Conservation (phyloP, 768 basidiomycete species). For the Solioccasus polychromus region DNA sequence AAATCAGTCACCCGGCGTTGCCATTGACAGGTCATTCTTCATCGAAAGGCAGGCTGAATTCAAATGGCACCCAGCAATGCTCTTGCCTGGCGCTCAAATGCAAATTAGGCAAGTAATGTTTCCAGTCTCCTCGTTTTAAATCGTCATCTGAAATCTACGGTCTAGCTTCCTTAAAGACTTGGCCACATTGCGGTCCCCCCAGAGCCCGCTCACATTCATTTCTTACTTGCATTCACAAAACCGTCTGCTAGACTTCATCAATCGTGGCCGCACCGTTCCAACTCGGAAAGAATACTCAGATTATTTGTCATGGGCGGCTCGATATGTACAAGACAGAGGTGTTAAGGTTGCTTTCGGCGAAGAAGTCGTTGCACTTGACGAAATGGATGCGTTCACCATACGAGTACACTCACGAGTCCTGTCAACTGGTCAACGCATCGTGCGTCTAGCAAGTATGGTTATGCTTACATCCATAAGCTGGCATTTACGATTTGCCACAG, state of each 20-base stretch:
- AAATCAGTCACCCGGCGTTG: slow-evolving; percentile 10
- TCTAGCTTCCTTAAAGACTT: slow-evolving; percentile 52
- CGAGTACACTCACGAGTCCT: slow-evolving; percentile 37
- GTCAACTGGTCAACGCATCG: slow-evolving; percentile 32
- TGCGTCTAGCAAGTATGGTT: slow-evolving; percentile 40
- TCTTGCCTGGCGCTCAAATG: slow-evolving; percentile 50
- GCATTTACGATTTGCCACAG: slow-evolving; percentile 21
- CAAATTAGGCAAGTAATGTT: slow-evolving; percentile 43
- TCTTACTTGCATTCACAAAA: slow-evolving; percentile 49
- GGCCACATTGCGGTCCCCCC: slow-evolving; percentile 49
- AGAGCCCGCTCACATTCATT: slow-evolving; percentile 51
- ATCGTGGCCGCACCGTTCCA: slow-evolving; percentile 48
- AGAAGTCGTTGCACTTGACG: slow-evolving; percentile 41
- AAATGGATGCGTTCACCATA: slow-evolving; percentile 34
- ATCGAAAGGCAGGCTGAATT: slow-evolving; percentile 48
- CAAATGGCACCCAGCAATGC: slow-evolving; percentile 57
- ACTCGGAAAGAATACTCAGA: slow-evolving; percentile 53
- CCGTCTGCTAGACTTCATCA: slow-evolving; percentile 51
- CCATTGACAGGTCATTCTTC: slow-evolving; percentile 38
- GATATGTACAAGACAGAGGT: slow-evolving; percentile 41
- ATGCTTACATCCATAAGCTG: background rate
- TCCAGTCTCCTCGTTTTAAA: background rate
- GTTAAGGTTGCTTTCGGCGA: slow-evolving; percentile 44
- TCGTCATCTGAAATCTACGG: slow-evolving; percentile 4
- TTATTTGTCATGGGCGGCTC: slow-evolving; percentile 52